Evolutionary conservation across 2,329 filamentous ascomycete species (phyloP).

Genomic region (Colletotrichum sidae): DNA sequence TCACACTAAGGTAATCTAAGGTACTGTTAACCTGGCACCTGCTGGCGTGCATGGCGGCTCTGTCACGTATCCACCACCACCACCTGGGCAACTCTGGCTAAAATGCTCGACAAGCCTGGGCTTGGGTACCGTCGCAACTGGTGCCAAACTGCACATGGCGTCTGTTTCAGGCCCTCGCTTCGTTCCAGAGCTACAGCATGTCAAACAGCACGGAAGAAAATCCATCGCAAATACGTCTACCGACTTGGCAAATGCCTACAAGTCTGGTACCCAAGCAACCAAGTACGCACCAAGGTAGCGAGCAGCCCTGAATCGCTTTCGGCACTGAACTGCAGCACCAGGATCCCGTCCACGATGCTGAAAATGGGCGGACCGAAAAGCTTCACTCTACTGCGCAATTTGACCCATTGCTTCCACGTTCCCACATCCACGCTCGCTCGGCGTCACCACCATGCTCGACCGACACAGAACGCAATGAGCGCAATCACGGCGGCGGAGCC

Average conservation of each 20-base stretch:
- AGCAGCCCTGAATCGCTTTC: too few species aligned
- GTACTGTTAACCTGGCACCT: neutral
- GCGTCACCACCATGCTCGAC: neutral
- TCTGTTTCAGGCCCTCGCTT: constrained; percentile 34
- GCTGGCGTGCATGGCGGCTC: constrained; percentile 28
- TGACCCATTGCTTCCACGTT: too few species aligned
- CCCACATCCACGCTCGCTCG: too few species aligned
- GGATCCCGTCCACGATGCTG: too few species aligned
- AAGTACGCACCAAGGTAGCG: too few species aligned
- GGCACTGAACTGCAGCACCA: too few species aligned
- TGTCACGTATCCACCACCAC: constrained; percentile 1
- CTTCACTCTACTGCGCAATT: too few species aligned
- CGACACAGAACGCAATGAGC: neutral
- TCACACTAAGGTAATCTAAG: neutral
- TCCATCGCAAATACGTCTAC: neutral
- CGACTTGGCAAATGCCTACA: too few species aligned
- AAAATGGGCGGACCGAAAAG: too few species aligned
- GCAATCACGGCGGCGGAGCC: neutral
- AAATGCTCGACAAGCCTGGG: neutral
- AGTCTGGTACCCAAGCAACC: too few species aligned
- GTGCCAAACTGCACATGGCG: constrained; percentile 23
- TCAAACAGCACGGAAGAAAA: constrained; percentile 7
- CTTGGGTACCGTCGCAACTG: constrained; percentile 2
- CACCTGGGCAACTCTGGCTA: too few species aligned
- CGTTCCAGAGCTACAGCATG: constrained; percentile 23